Evolutionary conservation across 345 rosid genomes (phyloP).

Genomic region (Eutrema japonicum): DNA sequence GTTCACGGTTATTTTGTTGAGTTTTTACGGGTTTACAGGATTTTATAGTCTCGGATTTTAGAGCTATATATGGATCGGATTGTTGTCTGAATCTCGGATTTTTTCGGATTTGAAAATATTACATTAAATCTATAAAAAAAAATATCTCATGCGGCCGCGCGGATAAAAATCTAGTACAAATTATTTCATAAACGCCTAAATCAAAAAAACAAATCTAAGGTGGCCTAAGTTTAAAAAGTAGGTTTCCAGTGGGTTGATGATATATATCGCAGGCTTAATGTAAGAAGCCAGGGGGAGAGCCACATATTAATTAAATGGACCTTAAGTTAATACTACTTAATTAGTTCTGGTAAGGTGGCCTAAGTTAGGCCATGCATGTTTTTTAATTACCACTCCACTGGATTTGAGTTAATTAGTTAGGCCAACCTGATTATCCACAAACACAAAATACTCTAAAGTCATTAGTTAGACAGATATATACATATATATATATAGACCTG

Average conservation of each 20-base stretch:
- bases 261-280: conserved; percentile 1
- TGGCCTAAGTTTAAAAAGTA: not conserved
- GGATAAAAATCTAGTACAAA: too few relatives aligned
- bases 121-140: too few relatives aligned
- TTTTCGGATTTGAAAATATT: too few relatives aligned
- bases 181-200: too few relatives aligned
- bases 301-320: conserved; percentile 1
- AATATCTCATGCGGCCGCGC: too few relatives aligned
- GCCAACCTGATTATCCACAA: conserved; percentile 36
- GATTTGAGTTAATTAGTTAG: conserved; percentile 29
- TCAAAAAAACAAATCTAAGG: too few relatives aligned
- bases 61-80: too few relatives aligned
- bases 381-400: conserved; percentile 31
- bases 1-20: too few relatives aligned
- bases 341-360: conserved; percentile 40
- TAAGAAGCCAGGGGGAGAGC: conserved; percentile 7
- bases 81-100: too few relatives aligned
- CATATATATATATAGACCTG: not conserved
- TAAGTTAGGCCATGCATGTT: conserved; percentile 45
- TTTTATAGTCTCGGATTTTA: too few relatives aligned
- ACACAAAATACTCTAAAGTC: conserved; percentile 6
- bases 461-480: not conserved
- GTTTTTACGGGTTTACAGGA: too few relatives aligned
- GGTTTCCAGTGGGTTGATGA: conserved; percentile 20
- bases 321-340: conserved; percentile 3